Conservation (phyloP, 2,329 filamentous ascomycete genomes). For the Penicillium sp. region DNA sequence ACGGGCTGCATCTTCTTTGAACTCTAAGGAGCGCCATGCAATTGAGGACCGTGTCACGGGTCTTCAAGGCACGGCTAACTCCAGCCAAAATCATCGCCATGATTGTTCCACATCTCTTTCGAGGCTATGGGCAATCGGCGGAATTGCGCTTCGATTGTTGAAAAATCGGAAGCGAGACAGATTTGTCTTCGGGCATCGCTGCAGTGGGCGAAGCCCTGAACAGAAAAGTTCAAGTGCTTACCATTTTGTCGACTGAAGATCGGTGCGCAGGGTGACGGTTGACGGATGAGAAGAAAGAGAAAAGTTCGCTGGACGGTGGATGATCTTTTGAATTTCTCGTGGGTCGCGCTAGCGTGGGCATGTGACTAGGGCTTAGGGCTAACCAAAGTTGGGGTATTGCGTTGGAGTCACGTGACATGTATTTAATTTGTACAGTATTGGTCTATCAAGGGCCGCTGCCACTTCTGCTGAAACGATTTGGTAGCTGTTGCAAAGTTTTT, state of each 20-base stretch:
- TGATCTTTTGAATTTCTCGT: constrained; percentile 34
- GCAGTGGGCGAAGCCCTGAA: constrained; percentile 27
- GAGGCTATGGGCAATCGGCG: constrained; percentile 37
- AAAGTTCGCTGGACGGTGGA: constrained; percentile 18
- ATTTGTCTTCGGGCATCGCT: constrained; percentile 28
- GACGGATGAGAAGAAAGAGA: constrained; percentile 38
- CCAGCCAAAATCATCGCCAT: constrained; percentile 56
- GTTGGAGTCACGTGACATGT: not conserved
- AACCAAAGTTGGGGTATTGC: not conserved
- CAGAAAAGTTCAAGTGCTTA: constrained; percentile 57
- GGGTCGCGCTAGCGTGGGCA: constrained; percentile 37
- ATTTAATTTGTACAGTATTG: too few species aligned
- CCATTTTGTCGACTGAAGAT: constrained; percentile 61
- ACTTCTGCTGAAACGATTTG: not conserved
- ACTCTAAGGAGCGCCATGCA: constrained; percentile 77
- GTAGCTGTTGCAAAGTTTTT: too few species aligned
- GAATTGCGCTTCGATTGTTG: constrained; percentile 38
- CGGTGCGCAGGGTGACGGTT: constrained; percentile 53
- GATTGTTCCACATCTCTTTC: constrained; percentile 34
- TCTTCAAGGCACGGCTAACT: constrained; percentile 54
- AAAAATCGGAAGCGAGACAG: constrained; percentile 32
- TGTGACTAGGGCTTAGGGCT: constrained; percentile 28
- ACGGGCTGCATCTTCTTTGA: constrained; percentile 75
- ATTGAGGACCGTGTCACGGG: constrained; percentile 51
- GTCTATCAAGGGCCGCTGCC: too few species aligned